These are phyloP conservation scores for Polygonum aviculare DNA, from an alignment of 148 eudicot genomes.

Conservation along the genomic window DNA sequence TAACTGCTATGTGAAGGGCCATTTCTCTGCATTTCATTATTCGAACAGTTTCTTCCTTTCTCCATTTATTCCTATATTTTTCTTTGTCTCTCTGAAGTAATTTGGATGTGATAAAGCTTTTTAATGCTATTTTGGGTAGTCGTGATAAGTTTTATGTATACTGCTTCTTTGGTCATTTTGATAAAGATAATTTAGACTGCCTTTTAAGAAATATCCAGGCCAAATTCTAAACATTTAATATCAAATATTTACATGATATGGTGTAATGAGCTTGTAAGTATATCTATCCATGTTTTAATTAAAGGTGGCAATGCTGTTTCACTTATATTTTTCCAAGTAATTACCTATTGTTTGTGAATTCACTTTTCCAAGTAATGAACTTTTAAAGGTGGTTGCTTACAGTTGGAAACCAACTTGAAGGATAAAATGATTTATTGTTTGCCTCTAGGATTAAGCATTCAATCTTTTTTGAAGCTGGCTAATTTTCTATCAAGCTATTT, in stretches of 20 bases:
- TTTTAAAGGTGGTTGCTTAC: too few relatives aligned
- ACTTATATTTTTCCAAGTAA: background rate
- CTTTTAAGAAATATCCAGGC: background rate
- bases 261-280: background rate
- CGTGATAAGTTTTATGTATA: background rate
- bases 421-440: background rate
- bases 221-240: background rate
- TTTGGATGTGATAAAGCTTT: slow-evolving; percentile 5
- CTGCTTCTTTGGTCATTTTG: background rate
- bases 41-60: background rate
- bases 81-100: background rate
- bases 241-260: background rate
- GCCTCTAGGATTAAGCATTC: background rate
- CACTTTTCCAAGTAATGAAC: too few relatives aligned
- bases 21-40: background rate
- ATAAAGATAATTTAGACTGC: background rate
- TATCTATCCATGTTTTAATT: background rate
- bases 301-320: background rate
- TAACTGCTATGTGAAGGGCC: slow-evolving; percentile 2
- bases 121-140: background rate
- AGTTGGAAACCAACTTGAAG: background rate
- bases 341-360: background rate
- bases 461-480: background rate
- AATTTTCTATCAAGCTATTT: background rate
- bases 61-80: background rate